Evolutionary conservation across 805 yeast genomes (phyloP).

Genomic region (Myxozyma mucilagina): DNA sequence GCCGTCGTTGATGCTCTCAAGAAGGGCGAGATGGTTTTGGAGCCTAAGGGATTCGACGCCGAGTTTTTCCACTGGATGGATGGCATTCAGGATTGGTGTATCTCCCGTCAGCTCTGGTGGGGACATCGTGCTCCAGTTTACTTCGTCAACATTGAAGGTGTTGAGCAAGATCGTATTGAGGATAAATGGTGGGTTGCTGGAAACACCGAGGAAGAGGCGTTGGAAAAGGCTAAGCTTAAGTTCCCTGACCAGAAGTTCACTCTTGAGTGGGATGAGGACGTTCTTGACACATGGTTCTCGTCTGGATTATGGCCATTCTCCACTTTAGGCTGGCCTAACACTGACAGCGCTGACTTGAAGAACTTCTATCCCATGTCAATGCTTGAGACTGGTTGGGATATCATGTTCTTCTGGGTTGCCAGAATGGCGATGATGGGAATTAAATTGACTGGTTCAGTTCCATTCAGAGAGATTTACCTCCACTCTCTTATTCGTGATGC

Average conservation of each 20-base stretch:
- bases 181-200: constrained; percentile 91
- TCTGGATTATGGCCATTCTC: constrained; percentile 98
- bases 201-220: constrained; percentile 78
- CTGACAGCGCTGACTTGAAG: constrained; percentile 64
- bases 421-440: constrained; percentile 92
- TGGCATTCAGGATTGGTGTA: constrained; percentile 98
- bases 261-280: constrained; percentile 95
- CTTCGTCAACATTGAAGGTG: constrained; percentile 77
- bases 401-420: constrained; percentile 97
- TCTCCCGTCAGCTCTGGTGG: constrained; percentile 92
- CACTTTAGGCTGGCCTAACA: constrained; percentile 92
- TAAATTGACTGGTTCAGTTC: constrained; percentile 85
- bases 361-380: constrained; percentile 85
- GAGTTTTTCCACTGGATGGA: constrained; percentile 96
- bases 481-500: constrained; percentile 98
- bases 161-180: constrained; percentile 58
- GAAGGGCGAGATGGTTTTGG: constrained; percentile 74
- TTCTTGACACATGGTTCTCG: constrained; percentile 97
- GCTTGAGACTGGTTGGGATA: constrained; percentile 99
- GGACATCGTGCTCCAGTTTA: constrained; percentile 98
- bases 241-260: constrained; percentile 71
- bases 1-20: constrained; percentile 84
- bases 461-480: constrained; percentile 96
- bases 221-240: constrained; percentile 69
- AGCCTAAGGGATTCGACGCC: constrained; percentile 86